A percentile compares a stretch with the other conserved stretches of the same genome.
phyloP scores from a whole-genome alignment of 345 rosid genomes.

The Sisymbrium altissimum region DNA sequence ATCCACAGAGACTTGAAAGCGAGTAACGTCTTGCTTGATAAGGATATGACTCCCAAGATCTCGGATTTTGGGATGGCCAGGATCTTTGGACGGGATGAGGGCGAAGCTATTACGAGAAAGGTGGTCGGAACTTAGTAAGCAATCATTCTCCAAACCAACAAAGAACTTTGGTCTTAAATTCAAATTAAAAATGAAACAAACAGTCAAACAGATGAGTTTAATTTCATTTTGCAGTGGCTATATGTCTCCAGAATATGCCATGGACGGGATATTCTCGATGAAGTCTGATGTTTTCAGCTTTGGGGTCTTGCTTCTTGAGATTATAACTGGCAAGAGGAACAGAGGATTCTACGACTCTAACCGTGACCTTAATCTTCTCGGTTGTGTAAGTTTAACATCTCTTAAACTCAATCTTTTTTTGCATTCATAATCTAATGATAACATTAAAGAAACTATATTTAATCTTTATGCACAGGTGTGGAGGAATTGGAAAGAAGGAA shows the following conservation, averaged over 20 bases:
- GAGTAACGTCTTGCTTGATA: conserved; percentile 71
- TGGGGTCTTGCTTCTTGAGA: conserved; percentile 70
- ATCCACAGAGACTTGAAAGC: conserved; percentile 82
- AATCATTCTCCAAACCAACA: neutral
- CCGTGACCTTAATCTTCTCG: conserved; percentile 68
- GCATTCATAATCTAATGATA: neutral
- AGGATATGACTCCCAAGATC: conserved; percentile 64
- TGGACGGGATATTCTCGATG: conserved; percentile 66
- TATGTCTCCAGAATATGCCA: conserved; percentile 84
- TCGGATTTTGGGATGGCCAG: conserved; percentile 92
- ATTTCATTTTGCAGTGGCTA: conserved; percentile 49
- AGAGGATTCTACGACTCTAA: conserved; percentile 58
- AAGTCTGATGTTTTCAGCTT: conserved; percentile 78
- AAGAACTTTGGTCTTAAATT: neutral
- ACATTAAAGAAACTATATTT: neutral
- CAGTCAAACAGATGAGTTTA: neutral
- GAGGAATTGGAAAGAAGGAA: conserved; percentile 53
- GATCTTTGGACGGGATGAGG: neutral
- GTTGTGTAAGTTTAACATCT: conserved; percentile 49
- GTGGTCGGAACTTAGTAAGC: conserved; percentile 1
- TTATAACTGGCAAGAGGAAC: conserved; percentile 61
- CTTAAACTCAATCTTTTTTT: neutral
- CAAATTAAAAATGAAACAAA: neutral
- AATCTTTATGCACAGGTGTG: conserved; percentile 45
- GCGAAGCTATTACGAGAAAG: neutral